These are phyloP conservation scores for Lentinula novae-zelandiae DNA, from an alignment of 1,284 basidiomycete genomes.

Conservation along the genomic window DNA sequence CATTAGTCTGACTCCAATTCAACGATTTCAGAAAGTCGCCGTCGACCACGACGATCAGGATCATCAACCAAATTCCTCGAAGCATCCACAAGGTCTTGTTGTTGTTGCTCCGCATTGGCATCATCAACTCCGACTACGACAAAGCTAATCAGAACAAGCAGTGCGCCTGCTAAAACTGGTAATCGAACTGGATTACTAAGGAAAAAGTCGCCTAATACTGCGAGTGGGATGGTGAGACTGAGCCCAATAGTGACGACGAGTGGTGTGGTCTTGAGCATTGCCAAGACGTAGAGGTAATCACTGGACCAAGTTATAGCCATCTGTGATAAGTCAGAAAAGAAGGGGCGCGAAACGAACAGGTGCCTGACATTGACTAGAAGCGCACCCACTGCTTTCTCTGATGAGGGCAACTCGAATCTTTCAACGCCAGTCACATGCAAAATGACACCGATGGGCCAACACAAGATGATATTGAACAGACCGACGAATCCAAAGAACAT, in stretches of 20 bases:
- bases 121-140: slow-evolving; percentile 64
- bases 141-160: slow-evolving; percentile 66
- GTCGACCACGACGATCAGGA: slow-evolving; percentile 5
- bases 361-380: slow-evolving; percentile 72
- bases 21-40: neutral
- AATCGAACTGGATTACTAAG: slow-evolving; percentile 51
- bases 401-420: slow-evolving; percentile 70
- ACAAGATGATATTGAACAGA: slow-evolving; percentile 78
- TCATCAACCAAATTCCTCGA: neutral
- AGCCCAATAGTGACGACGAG: slow-evolving; percentile 92
- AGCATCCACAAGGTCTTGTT: neutral
- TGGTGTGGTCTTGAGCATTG: slow-evolving; percentile 97
- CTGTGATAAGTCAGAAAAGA: slow-evolving; percentile 31
- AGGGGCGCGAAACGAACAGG: neutral
- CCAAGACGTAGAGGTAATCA: slow-evolving; percentile 85
- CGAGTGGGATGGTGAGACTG: slow-evolving; percentile 92
- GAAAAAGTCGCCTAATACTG: slow-evolving; percentile 77
- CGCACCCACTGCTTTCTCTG: slow-evolving; percentile 54
- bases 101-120: slow-evolving; percentile 22
- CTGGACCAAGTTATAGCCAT: slow-evolving; percentile 85
- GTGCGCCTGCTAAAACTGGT: slow-evolving; percentile 63
- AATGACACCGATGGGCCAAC: slow-evolving; percentile 81
- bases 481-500: slow-evolving; percentile 94
- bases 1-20: neutral
- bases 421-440: slow-evolving; percentile 81